phyloP scores from a whole-genome alignment of 106 monocot species.

The Posidonia australis region DNA sequence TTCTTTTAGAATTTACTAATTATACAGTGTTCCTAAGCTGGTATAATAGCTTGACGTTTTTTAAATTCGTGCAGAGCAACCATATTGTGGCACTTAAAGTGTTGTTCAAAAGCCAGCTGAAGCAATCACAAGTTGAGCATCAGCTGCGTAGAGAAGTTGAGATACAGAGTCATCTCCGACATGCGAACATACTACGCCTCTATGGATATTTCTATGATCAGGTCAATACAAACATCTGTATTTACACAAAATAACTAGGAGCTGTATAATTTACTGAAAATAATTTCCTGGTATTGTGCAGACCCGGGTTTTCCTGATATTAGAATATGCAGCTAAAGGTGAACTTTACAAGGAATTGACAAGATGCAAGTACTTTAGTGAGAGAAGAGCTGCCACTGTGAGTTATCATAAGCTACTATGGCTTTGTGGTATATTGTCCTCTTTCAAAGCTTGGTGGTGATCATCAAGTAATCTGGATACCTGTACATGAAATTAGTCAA shows the following conservation, averaged over 20 bases:
- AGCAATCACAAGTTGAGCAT: conserved; percentile 95
- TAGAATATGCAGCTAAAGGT: conserved; percentile 93
- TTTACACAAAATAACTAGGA: neutral
- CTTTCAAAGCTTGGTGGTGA: neutral
- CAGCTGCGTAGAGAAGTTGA: conserved; percentile 94
- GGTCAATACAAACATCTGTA: conserved; percentile 24
- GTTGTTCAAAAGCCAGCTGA: conserved; percentile 92
- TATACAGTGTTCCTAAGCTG: neutral
- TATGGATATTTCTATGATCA: conserved; percentile 99
- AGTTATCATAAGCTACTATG: conserved; percentile 14
- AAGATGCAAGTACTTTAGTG: conserved; percentile 89
- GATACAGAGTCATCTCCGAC: conserved; percentile 92
- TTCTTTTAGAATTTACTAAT: neutral
- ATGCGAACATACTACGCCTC: conserved; percentile 83
- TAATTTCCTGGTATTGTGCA: conserved; percentile 13
- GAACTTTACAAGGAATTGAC: conserved; percentile 96
- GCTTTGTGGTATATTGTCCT: neutral
- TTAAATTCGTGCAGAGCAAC: conserved; percentile 55
- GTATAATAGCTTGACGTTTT: neutral
- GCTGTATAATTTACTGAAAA: neutral
- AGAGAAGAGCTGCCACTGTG: conserved; percentile 89
- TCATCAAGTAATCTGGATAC: too few relatives aligned
- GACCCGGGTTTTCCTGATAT: conserved; percentile 88
- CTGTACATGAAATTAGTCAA: too few relatives aligned
- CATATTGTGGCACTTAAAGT: conserved; percentile 96